phyloP scores from a whole-genome alignment of 1,139 yeast genomes.

The Candida glucosophila region DNA sequence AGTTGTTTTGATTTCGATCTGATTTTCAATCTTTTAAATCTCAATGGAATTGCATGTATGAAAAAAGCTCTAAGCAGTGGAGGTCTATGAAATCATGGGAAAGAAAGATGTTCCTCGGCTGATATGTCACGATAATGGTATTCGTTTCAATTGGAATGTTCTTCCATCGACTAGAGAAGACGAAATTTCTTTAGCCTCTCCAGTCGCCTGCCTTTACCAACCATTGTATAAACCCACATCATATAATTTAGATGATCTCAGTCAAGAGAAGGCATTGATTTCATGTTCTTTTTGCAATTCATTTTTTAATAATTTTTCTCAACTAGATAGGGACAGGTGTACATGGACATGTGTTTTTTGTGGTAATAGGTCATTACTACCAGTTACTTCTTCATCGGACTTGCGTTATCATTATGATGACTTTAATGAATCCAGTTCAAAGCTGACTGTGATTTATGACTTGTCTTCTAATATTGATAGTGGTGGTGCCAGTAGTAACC shows the following conservation, averaged over 20 bases:
- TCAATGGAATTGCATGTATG: no score
- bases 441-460: conserved; percentile 19
- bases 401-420: no score
- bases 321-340: conserved; percentile 20
- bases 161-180: conserved; percentile 37
- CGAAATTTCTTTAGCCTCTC: conserved; percentile 22
- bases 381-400: no score
- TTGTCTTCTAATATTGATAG: conserved; percentile 17
- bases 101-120: no score
- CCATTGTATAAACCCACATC: conserved; percentile 13
- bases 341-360: conserved; percentile 39
- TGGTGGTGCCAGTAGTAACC: conserved; percentile 4
- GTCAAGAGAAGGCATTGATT: background rate
- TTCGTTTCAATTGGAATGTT: conserved; percentile 50
- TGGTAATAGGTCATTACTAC: conserved; percentile 14
- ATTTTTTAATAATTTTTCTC: conserved; percentile 21
- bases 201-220: conserved; percentile 30
- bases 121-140: no score
- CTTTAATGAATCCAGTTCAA: no score
- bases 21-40: no score
- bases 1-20: no score
- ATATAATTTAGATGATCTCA: background rate
- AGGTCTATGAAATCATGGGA: no score
- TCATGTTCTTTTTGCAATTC: conserved; percentile 20
- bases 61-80: no score